Base-by-base conservation (phyloP, 352 stramenopile genomes). In the Elongisporangium undulatum region DNA sequence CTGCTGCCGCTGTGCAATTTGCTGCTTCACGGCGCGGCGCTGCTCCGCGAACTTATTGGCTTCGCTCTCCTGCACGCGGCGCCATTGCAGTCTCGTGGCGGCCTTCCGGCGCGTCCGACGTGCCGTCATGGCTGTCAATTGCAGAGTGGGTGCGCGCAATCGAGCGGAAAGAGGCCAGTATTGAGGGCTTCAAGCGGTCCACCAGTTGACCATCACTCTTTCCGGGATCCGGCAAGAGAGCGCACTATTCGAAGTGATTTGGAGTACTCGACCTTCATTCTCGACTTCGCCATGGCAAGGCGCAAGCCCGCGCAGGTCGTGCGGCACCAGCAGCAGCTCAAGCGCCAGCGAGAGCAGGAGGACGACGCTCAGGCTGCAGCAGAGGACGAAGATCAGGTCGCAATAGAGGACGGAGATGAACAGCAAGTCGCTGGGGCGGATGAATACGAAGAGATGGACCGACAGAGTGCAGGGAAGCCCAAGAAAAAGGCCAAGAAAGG, bases 221-320 rank as follows among this genome's bases (percentile, higher is more conserved):
- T 17, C 13, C 0, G 2, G 34, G 34, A 45, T 45, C 17, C 12
- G 4, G 4, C 34, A 45, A 45, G 10, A 13, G 26, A 17, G 34
- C 34, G 34, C 34, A 45, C 13, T 45, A 45, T 17, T 45, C 34
- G 13, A 45, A 45, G 34, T 1, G 13, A 2, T 5, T 45, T 4
- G 26, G 26, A 38, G 7, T 34, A 34, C 26, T 12, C 26, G 34
- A 45, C 34, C 34, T 17, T 45, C 34, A 45, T 45, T 45, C 34
- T 45, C 34, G 13, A 17, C 4, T 20, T 3, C 22, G 17, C 19
- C 26, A 82, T 82, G 73, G 64, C 55, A 6, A 56, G 70, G 3
- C 68, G 68, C 50, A 82, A 82, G 53, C 62, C 73, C 8, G 39
- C 51, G 24, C 51, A 55, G 56, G 70, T 79, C 45, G 50, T 74